Base-by-base conservation (phyloP, 31 red algal genomes). In the Asparagopsis taxiformis region DNA sequence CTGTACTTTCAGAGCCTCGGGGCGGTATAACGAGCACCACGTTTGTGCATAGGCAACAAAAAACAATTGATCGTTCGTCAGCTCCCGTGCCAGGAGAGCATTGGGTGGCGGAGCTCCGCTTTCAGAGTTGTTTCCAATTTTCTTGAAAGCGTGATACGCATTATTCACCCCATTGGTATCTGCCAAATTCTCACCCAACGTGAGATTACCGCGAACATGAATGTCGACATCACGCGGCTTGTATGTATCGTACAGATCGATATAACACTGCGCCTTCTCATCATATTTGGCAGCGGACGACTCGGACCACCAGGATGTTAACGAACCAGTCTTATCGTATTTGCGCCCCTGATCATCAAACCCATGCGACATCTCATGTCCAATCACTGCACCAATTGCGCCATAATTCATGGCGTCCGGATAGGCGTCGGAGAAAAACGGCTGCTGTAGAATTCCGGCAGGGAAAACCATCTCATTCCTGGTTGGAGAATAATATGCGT, bases 361-460 rank as follows among this genome's bases (percentile, higher is more conserved):
- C 0, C 85, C 90, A 50, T 98, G 90, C 38, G 87, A 88, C 75
- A 87, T 74, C 75, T 92, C 95, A 68, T 98, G 95, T 11, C 95
- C 95, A 59, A 98, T 89, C 1, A 94, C 70, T 20, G 79, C 72
- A 6, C 95, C 95, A 39, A 98, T 82, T n/a, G 69, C 85, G 16
- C 95, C 95, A 58, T 87, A 94, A 51, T 94, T 98, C 82, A 98
- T 71, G 3, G 90, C 95, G 36, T 93, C 89, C 0, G 95, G 89
- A 53, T 83, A 91, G 6, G 72, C 63, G 61, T 84, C 77, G n/a
- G 85, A 82, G 71, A 93, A 98, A 49, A 94, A 94, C 8, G 90
- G 90, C 41, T 55, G 77, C 41, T 90, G 84, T 20, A 98, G 62
- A 34, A 93, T 98, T 22, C 86, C 95, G 1, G 90, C 95, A 1